Evolutionary conservation across 192 early-diverging fungal genomes (phyloP), one percentile per base, ranked within the genome.

Genomic region (Coemansia sp.): DNA sequence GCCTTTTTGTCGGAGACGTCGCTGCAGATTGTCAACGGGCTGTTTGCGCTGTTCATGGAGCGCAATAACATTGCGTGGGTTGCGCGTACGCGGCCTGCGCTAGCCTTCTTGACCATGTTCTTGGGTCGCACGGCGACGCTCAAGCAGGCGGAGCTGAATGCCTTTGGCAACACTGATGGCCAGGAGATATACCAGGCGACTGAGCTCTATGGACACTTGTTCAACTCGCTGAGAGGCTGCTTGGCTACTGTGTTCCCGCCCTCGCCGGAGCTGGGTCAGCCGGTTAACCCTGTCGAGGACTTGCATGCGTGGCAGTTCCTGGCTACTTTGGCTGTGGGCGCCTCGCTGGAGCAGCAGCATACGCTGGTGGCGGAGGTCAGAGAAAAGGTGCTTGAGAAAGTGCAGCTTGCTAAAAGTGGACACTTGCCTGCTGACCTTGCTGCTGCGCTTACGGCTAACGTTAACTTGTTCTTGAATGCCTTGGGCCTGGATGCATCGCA

Each of bases 261-360:
- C 34, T 33, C 72, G 52, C 84, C 89, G 24, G 78, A 87, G 8
- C 72, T 78, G 18, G 65, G 79, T 16, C 74, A 79, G 20, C 49
- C 70, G 33, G 66, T 80, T 43, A 86, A 22, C 65, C 84, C 42
- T 73, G 73, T 71, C 67, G 88, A 55, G 90, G 96, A 98, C 76
- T 86, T 95, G 34, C 94, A 96, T 73, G 93, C 98, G 18, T 99
- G 97, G 97, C 96, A 98, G 74, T 99, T 99, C 70, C 84, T 99
- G 79, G 95, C 97, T 0, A 93, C 96, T 0, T 92, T 99, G 87
- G 97, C 97, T 2, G 91, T 96, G 2, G 92, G 95, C 12, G 97
- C 97, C 0, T 92, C 93, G 2, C 91, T 93, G 62, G 97, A 99
- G 36, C 96, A 98, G 84, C 97, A 99, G 84, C 89, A 93, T 43